Evolutionary conservation across 306 rosid genomes (phyloP).

Genomic region (Malus sylvestris): DNA sequence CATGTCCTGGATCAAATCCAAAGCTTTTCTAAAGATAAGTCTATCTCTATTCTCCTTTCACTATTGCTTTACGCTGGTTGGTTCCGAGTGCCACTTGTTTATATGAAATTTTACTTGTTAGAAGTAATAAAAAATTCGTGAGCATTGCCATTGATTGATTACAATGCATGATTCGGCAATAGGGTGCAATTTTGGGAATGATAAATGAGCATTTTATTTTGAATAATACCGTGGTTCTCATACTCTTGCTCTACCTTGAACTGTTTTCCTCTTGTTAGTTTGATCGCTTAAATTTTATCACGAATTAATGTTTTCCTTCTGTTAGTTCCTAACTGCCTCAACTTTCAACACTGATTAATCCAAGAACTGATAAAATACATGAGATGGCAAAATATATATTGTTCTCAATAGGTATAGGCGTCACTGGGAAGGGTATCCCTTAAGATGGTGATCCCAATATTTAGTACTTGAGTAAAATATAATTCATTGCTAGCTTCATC

Average conservation of each 20-base stretch:
- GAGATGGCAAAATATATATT: background rate
- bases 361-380: background rate
- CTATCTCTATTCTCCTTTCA: background rate
- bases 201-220: background rate
- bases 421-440: background rate
- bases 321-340: background rate
- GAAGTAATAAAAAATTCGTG: background rate
- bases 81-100: constrained; percentile 16
- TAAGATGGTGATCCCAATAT: background rate
- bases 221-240: background rate
- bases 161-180: background rate
- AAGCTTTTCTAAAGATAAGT: constrained; percentile 35
- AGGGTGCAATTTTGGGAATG: background rate
- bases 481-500: background rate
- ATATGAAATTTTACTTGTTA: background rate
- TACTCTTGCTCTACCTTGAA: background rate
- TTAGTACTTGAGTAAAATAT: background rate
- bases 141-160: background rate
- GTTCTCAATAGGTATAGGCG: background rate
- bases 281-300: background rate
- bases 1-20: constrained; percentile 25
- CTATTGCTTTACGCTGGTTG: background rate
- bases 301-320: background rate
- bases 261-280: background rate
- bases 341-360: background rate